Evolutionary conservation across 2,329 filamentous ascomycete genomes (phyloP).

Genomic region (Cryphonectria radicalis): DNA sequence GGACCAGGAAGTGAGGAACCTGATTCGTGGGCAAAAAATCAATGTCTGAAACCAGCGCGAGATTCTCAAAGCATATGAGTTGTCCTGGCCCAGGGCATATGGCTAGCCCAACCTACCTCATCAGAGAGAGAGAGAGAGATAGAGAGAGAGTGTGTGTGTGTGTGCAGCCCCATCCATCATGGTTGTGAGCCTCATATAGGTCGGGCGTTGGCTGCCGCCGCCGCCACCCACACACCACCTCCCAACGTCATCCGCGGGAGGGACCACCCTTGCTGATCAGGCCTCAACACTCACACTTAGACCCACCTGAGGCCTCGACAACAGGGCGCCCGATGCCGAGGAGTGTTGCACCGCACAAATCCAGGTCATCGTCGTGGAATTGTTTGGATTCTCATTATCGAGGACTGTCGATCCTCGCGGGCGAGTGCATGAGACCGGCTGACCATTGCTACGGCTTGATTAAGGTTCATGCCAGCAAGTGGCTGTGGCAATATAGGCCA

Average conservation of each 20-base stretch:
- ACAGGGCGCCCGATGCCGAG: constrained; percentile 11
- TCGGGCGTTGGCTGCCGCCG: constrained; percentile 5
- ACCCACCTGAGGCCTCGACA: constrained; percentile 14
- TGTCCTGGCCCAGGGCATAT: not conserved
- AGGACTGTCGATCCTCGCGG: constrained; percentile 20
- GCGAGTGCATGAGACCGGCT: constrained; percentile 10
- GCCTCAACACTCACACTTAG: constrained; percentile 20
- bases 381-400: constrained; percentile 13
- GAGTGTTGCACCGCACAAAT: constrained; percentile 22
- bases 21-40: constrained; percentile 20
- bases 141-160: no score
- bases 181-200: constrained; percentile 8
- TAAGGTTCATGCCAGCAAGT: constrained; percentile 12
- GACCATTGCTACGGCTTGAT: not conserved
- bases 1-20: constrained; percentile 9
- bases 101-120: not conserved
- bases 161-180: not conserved
- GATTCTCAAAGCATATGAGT: constrained; percentile 8
- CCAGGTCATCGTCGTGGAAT: constrained; percentile 8
- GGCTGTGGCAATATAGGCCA: not conserved
- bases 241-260: constrained; percentile 3
- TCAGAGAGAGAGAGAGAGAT: no score
- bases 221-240: not conserved
- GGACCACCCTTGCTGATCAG: constrained; percentile 28
- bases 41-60: constrained; percentile 4